Conservation (phyloP, 2,329 filamentous ascomycete species). For the Beauveria sp. region DNA sequence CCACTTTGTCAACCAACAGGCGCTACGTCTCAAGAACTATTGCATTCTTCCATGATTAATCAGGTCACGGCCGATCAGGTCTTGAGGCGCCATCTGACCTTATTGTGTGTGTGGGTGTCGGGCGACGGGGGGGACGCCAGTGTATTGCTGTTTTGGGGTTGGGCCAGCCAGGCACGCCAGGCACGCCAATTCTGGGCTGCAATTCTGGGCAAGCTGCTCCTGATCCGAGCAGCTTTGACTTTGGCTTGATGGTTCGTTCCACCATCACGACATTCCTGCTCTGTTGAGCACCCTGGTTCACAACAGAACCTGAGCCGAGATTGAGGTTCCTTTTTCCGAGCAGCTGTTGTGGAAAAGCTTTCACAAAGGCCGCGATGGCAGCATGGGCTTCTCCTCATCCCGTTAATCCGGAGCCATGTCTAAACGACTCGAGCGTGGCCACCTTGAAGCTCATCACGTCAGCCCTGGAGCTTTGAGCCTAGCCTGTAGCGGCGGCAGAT, state of each 20-base stretch:
- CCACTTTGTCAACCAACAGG: not conserved
- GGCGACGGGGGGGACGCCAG: not conserved
- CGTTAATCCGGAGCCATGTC: not conserved
- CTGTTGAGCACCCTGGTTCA: not conserved
- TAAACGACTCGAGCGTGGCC: not conserved
- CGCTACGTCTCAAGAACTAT: not conserved
- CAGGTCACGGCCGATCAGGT: not conserved
- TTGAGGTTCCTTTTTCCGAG: not conserved
- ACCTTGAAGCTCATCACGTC: not conserved
- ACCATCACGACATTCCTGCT: not conserved
- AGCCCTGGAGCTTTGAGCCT: not conserved
- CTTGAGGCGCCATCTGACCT: not conserved
- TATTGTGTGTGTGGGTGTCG: not conserved
- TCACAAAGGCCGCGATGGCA: no score
- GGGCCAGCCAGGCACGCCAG: not conserved
- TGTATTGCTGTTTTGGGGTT: not conserved
- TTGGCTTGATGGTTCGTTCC: not conserved
- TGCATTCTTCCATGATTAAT: not conserved
- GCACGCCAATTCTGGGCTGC: not conserved
- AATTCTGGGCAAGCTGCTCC: not conserved
- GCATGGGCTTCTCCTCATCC: not conserved
- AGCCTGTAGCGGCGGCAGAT: not conserved
- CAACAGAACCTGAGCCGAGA: not conserved
- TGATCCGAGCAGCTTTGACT: not conserved
- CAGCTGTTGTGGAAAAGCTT: no score